Evolutionary conservation across 2,329 filamentous ascomycete genomes (phyloP).

Genomic region (Cercospora brassicicola): DNA sequence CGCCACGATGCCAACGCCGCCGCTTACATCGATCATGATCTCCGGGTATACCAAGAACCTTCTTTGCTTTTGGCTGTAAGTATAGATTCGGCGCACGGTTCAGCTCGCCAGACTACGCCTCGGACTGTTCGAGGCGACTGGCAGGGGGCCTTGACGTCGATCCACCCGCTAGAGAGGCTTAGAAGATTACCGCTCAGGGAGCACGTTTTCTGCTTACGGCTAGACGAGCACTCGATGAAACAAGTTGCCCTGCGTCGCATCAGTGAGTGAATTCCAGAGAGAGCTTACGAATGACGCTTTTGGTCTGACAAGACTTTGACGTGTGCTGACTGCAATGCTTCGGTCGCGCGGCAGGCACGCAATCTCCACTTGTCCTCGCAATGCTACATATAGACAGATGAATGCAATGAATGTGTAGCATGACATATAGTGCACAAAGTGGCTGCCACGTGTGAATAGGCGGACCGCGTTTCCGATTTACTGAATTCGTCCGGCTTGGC

Average conservation of each 20-base stretch:
- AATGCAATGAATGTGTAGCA: neutral
- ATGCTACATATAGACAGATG: neutral
- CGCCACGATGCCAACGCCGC: neutral
- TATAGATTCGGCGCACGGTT: neutral
- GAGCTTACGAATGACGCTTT: neutral
- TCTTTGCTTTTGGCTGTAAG: neutral
- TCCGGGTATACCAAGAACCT: neutral
- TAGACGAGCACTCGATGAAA: neutral
- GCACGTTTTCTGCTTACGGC: neutral
- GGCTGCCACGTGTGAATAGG: neutral
- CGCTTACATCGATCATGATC: neutral
- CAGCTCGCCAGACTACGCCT: neutral
- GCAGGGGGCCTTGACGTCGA: neutral
- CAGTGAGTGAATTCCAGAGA: neutral
- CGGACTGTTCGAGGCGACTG: neutral
- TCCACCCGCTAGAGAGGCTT: neutral
- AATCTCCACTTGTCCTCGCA: neutral
- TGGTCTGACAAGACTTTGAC: neutral
- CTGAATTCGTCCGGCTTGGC: constrained; percentile 1
- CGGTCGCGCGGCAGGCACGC: neutral
- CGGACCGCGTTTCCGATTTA: neutral
- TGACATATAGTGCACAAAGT: neutral
- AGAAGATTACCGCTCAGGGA: neutral
- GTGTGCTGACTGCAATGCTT: neutral
- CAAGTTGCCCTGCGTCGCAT: neutral